phyloP scores from a whole-genome alignment of 202 grass and related monocot species.

The Alloteropsis angusta region DNA sequence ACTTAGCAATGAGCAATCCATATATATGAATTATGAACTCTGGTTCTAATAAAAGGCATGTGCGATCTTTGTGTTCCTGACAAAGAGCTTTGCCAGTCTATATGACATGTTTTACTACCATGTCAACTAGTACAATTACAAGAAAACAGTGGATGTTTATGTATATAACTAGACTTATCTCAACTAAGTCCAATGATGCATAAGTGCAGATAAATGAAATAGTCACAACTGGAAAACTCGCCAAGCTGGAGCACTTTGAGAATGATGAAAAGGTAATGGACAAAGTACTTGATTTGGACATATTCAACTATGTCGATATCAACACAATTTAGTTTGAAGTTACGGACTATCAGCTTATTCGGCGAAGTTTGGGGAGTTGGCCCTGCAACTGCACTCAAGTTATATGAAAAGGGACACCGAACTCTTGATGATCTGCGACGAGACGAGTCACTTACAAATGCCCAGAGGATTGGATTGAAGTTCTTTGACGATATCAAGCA shows the following conservation, averaged over 20 bases:
- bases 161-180: not conserved
- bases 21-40: not conserved
- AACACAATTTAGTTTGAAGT: conserved; percentile 38
- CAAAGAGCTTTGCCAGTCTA: not conserved
- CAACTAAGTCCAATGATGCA: not conserved
- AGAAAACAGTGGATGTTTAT: not conserved
- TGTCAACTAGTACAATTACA: not conserved
- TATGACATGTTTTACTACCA: not conserved
- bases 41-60: not conserved
- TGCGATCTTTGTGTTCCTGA: not conserved
- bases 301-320: conserved; percentile 8
- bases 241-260: conserved; percentile 93
- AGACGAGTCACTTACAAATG: conserved; percentile 65
- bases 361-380: conserved; percentile 98
- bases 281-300: conserved; percentile 5
- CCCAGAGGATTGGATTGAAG: conserved; percentile 71
- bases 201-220: conserved; percentile 90
- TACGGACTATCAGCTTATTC: conserved; percentile 65
- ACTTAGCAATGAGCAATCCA: not conserved
- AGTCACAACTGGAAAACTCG: conserved; percentile 78
- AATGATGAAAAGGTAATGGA: conserved; percentile 86
- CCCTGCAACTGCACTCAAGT: conserved; percentile 81
- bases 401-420: conserved; percentile 91
- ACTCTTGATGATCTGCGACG: conserved; percentile 78
- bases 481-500: conserved; percentile 90